Conservation (phyloP, 1,284 basidiomycete genomes). For the Sporisorium graminicola region DNA sequence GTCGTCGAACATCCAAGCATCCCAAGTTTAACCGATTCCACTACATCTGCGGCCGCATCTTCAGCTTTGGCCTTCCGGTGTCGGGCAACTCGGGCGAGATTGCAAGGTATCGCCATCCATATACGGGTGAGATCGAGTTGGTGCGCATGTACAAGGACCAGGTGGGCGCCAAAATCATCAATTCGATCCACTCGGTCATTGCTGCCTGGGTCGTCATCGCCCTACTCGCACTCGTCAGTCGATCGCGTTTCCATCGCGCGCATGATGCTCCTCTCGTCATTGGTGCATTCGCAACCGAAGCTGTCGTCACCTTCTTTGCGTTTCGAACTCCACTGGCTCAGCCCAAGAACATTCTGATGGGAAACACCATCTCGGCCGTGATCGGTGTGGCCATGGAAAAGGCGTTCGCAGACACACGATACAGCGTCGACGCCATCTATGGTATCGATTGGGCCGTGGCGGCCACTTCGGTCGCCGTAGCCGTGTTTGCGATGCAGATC, state of each 20-base stretch:
- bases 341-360: slow-evolving; percentile 59
- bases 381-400: slow-evolving; percentile 57
- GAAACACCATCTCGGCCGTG: slow-evolving; percentile 56
- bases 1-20: slow-evolving; percentile 10
- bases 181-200: slow-evolving; percentile 43
- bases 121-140: slow-evolving; percentile 31
- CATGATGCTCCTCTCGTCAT: slow-evolving; percentile 46
- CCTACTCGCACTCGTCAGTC: slow-evolving; percentile 24
- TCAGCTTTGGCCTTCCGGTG: slow-evolving; percentile 32
- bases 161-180: slow-evolving; percentile 26
- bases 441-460: slow-evolving; percentile 53
- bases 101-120: slow-evolving; percentile 31
- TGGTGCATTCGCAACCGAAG: slow-evolving; percentile 61
- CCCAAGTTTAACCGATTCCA: slow-evolving; percentile 43
- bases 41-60: slow-evolving; percentile 31
- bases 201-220: slow-evolving; percentile 40
- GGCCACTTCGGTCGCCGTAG: slow-evolving; percentile 33
- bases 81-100: slow-evolving; percentile 28
- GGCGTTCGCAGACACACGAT: slow-evolving; percentile 44
- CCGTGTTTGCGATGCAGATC: slow-evolving; percentile 59
- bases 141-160: slow-evolving; percentile 37
- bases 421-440: slow-evolving; percentile 40
- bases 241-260: slow-evolving; percentile 33
- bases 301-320: slow-evolving; percentile 58
- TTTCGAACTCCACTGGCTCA: slow-evolving; percentile 53